Conservation (phyloP, 805 yeast species). For the Myxozyma vanderwaltii region DNA sequence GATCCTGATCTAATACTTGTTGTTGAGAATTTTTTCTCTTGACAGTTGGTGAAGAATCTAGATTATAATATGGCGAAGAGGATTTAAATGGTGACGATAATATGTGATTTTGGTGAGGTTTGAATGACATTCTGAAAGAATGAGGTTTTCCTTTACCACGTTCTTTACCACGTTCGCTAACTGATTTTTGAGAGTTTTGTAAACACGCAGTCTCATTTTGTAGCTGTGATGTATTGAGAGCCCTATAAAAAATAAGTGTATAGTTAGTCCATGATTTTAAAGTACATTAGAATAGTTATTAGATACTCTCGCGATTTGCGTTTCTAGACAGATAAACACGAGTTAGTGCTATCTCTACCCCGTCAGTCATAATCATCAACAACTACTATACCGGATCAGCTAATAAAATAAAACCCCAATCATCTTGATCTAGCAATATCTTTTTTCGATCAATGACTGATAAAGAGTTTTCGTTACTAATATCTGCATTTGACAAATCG, state of each 20-base stretch:
- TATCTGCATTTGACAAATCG: neutral
- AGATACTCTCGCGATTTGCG: too few species aligned
- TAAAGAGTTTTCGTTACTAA: neutral
- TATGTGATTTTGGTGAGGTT: neutral
- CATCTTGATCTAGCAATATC: constrained; percentile 10
- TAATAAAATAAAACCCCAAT: constrained; percentile 11
- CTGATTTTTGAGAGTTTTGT: too few species aligned
- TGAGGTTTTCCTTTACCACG: neutral
- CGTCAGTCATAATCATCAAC: too few species aligned
- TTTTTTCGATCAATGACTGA: constrained; percentile 7
- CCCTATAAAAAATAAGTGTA: too few species aligned
- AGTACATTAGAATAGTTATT: neutral
- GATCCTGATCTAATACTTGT: neutral
- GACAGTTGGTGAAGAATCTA: neutral
- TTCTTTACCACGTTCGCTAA: neutral
- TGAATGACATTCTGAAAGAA: constrained; percentile 1
- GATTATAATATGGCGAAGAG: neutral
- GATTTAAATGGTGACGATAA: constrained; percentile 1
- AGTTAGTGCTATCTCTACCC: too few species aligned
- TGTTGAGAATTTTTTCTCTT: neutral
- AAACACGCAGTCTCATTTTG: too few species aligned
- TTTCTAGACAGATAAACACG: too few species aligned
- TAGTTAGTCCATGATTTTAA: neutral
- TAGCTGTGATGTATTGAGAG: too few species aligned
- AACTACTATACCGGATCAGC: neutral